Evolutionary conservation across 2,329 filamentous ascomycete species (phyloP).

Genomic region (Alternaria triticimaculans): DNA sequence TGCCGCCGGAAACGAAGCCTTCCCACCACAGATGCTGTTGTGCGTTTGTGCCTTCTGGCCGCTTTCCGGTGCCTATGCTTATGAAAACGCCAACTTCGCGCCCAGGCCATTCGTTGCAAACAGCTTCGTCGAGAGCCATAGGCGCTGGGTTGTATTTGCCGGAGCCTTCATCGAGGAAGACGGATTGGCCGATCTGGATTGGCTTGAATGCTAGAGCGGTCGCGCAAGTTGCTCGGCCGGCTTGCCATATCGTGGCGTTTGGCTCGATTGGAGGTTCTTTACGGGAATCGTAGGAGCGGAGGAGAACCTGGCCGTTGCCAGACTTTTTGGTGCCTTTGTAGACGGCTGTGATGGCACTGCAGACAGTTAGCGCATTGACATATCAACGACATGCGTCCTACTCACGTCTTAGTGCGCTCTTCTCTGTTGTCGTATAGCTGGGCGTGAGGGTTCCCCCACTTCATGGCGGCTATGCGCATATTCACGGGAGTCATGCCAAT

Average conservation of each 20-base stretch:
- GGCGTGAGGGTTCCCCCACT: conserved; percentile 83
- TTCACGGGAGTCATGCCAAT: conserved; percentile 69
- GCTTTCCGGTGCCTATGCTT: conserved; percentile 91
- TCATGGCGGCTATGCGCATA: conserved; percentile 56
- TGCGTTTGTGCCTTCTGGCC: conserved; percentile 73
- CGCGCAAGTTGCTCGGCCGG: conserved; percentile 89
- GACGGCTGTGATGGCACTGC: conserved; percentile 85
- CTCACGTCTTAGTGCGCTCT: conserved; percentile 87
- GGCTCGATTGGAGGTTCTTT: conserved; percentile 90
- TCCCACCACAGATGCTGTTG: conserved; percentile 86
- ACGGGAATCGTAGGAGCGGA: conserved; percentile 94
- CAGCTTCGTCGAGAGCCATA: conserved; percentile 85
- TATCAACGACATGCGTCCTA: conserved; percentile 15
- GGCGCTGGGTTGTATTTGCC: conserved; percentile 93
- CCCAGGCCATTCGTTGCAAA: conserved; percentile 92
- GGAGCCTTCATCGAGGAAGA: conserved; percentile 90
- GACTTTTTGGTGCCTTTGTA: conserved; percentile 81
- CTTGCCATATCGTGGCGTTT: conserved; percentile 96
- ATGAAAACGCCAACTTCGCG: conserved; percentile 91
- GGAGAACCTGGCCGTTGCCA: conserved; percentile 68
- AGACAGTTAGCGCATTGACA: conserved; percentile 19
- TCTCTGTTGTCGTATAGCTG: conserved; percentile 87
- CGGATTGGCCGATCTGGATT: conserved; percentile 88
- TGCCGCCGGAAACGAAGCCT: conserved; percentile 71
- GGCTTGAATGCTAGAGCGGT: conserved; percentile 95